Evolutionary conservation across 2,329 filamentous ascomycete species (phyloP).

Genomic region (Chaetomium olivaceum): DNA sequence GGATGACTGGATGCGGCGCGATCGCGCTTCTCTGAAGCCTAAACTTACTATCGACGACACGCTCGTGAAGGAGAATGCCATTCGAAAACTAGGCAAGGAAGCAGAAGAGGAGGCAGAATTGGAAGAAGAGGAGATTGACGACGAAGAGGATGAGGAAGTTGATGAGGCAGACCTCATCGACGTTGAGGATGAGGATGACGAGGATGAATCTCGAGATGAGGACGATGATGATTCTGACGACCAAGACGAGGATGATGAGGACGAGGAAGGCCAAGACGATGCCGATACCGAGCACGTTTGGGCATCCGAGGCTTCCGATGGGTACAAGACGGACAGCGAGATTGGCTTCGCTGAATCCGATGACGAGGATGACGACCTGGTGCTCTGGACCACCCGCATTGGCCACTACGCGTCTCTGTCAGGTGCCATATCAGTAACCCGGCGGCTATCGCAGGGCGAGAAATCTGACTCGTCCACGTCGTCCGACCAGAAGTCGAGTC

Average conservation of each 20-base stretch:
- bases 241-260: conserved; percentile 32
- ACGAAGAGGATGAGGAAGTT: conserved; percentile 53
- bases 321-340: conserved; percentile 75
- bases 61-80: conserved; percentile 82
- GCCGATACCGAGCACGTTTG: conserved; percentile 60
- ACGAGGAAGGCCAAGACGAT: conserved; percentile 45
- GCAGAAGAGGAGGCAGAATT: conserved; percentile 84
- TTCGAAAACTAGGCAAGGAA: conserved; percentile 82
- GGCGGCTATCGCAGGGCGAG: conserved; percentile 45
- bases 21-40: conserved; percentile 60
- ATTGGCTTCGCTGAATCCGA: conserved; percentile 69
- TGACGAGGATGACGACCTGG: conserved; percentile 68
- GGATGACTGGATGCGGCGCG: conserved; percentile 85
- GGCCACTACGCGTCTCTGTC: conserved; percentile 42
- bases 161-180: conserved; percentile 55
- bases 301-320: conserved; percentile 57
- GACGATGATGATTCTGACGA: conserved; percentile 53
- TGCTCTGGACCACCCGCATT: conserved; percentile 56
- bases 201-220: conserved; percentile 45
- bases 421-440: conserved; percentile 41
- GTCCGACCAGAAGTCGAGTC: conserved; percentile 42
- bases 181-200: conserved; percentile 52
- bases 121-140: conserved; percentile 56
- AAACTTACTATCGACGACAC: conserved; percentile 90
- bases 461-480: conserved; percentile 64